Evolutionary conservation across 225 moss, liverwort and hornwort species (phyloP).

Genomic region (Physcomitrellopsis africana): DNA sequence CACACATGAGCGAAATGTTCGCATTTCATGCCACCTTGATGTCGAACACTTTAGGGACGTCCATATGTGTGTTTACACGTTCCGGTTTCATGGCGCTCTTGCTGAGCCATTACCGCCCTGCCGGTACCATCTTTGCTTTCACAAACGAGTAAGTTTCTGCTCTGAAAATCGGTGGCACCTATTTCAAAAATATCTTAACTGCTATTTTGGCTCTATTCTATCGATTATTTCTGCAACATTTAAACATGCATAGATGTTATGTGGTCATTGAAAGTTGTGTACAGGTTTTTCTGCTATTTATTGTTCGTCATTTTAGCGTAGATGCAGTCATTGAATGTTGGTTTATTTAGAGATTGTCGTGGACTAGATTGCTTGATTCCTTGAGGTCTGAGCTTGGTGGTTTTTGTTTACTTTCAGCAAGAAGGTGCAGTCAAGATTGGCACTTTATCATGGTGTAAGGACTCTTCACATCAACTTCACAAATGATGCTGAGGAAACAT

Average conservation of each 20-base stretch:
- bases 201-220: not conserved
- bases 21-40: conserved; percentile 99
- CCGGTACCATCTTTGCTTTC: no score
- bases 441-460: conserved; percentile 92
- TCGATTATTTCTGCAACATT: not conserved
- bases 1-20: conserved; percentile 99
- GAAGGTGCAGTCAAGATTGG: conserved; percentile 86
- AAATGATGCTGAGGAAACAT: conserved; percentile 89
- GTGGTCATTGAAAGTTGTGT: not conserved
- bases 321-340: not conserved
- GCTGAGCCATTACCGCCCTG: conserved; percentile 96
- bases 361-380: not conserved
- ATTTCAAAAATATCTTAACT: not conserved
- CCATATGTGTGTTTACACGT: conserved; percentile 91
- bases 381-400: conserved; percentile 11
- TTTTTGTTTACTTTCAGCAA: conserved; percentile 55
- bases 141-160: conserved; percentile 47
- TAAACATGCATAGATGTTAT: not conserved
- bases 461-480: conserved; percentile 83
- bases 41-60: conserved; percentile 99
- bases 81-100: conserved; percentile 95
- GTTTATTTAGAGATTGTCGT: not conserved
- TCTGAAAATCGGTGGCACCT: conserved; percentile 38
- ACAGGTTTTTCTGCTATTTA: not conserved
- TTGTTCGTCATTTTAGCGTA: not conserved